Evolutionary conservation across 305 asterid species (phyloP).

Genomic region (Rubia tinctorum): DNA sequence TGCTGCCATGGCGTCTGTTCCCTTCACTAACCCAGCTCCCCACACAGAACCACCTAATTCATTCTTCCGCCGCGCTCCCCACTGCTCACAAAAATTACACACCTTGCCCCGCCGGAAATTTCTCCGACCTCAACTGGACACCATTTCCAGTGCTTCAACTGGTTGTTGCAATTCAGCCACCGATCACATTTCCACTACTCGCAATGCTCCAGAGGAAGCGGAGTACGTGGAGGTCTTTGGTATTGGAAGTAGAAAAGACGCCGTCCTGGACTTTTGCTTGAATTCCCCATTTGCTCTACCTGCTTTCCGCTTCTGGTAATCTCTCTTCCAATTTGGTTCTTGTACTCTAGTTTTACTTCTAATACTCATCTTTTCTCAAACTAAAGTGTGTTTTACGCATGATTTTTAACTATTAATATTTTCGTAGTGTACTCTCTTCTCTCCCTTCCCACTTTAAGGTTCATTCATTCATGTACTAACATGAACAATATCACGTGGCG

Average conservation of each 20-base stretch:
- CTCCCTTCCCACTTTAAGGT: too few species aligned
- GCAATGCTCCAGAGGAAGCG: conserved; percentile 25
- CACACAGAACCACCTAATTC: not conserved
- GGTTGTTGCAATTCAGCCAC: not conserved
- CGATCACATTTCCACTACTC: not conserved
- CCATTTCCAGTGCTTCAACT: not conserved
- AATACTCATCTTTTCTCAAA: not conserved
- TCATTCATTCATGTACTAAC: too few species aligned
- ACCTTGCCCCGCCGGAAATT: not conserved
- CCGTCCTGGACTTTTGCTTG: conserved; percentile 69
- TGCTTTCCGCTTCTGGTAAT: conserved; percentile 74
- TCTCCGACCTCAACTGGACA: not conserved
- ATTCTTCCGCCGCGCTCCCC: not conserved
- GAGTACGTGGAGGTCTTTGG: conserved; percentile 69
- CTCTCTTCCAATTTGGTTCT: not conserved
- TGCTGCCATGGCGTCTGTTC: conserved; percentile 6
- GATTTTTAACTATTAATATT: too few species aligned
- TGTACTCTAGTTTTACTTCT: too few species aligned
- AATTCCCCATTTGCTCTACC: conserved; percentile 62
- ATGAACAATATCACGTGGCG: not conserved
- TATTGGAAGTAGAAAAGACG: conserved; percentile 80
- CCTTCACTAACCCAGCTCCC: not conserved
- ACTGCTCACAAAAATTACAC: not conserved
- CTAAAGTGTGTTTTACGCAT: too few species aligned
- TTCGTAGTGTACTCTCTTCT: too few species aligned